Evolutionary conservation across 1,139 yeast genomes (phyloP), one percentile per base, ranked within the genome.

Genomic region (Taphrina wiesneri): DNA sequence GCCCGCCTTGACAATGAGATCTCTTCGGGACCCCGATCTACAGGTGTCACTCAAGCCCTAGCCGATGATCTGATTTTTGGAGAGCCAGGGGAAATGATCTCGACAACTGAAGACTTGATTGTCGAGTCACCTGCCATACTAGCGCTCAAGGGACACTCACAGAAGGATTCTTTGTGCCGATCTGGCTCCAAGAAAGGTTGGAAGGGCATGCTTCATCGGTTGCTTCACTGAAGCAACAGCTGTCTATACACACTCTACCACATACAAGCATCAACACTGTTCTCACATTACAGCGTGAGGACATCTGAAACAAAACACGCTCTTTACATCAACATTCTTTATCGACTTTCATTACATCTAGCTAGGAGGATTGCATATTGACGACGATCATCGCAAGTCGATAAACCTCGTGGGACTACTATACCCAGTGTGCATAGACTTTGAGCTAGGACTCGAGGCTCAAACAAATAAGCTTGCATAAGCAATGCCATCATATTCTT

Each of bases 41-140:
- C 51, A 15, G 49, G 64, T 25, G 28, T 52, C 34, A 1, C 6
- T 36, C 28, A 52, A 34, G 39, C 26, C 25, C 21, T 52, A 30
- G 25, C 64, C n/a, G 54, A 49, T 19, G 34, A 36, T 19, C 41
- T 60, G 51, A 23, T 60, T 19, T 25, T 60, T 26, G 64, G 64
- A 7, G 64, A 60, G 51, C 64, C 64, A 3, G 64, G 64, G 19
- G 64, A 60, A 9, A 49, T 60, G 51, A 32, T 60, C 46, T 39
- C 46, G n/a, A 26, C 57, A 5, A 26, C 39, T 7, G 47, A 47
- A 6, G 9, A 17, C n/a, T 34, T 19, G 32, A 32, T 19, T 41
- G 6, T 19, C 3, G 39, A 39, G 9, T 41, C 47, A 1, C 57
- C 64, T 17, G 51, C 49, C 13, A 25, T 39, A 17, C 41, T 41